Percentiles rank a stretch among this genome's conserved stretches.
These are phyloP conservation scores for Clausena lansium DNA, from an alignment of 345 rosid species.

Conservation along the genomic window DNA sequence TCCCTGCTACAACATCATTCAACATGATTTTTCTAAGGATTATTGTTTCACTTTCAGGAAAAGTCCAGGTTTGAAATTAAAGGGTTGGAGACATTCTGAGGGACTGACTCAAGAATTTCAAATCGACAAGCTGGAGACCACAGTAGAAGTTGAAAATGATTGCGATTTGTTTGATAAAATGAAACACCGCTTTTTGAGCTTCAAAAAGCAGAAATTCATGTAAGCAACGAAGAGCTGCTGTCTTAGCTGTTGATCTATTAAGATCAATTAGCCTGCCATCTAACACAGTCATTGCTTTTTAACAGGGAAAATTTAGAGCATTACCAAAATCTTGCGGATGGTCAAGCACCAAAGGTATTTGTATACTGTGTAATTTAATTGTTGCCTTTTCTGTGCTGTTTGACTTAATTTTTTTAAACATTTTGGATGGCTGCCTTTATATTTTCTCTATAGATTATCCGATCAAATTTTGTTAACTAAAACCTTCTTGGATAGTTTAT, in stretches of 20 bases:
- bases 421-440: not conserved
- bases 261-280: not conserved
- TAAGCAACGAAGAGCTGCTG: conserved; percentile 31
- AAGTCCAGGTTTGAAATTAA: conserved; percentile 28
- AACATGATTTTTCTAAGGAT: not conserved
- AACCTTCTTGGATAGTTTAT: conserved; percentile 64
- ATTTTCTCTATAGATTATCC: not conserved
- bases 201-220: conserved; percentile 74
- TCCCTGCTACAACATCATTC: not conserved
- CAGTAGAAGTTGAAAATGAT: conserved; percentile 31
- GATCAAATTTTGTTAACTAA: conserved; percentile 20
- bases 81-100: conserved; percentile 39
- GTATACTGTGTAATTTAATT: not conserved
- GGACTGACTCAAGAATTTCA: conserved; percentile 33
- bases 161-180: conserved; percentile 48
- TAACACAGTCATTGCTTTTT: conserved; percentile 21
- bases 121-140: conserved; percentile 30
- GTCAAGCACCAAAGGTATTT: conserved; percentile 80
- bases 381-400: not conserved
- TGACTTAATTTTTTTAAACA: not conserved
- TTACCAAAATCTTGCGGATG: conserved; percentile 59
- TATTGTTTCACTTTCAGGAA: conserved; percentile 31
- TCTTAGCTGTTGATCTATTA: conserved; percentile 11
- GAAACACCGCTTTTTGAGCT: conserved; percentile 67
- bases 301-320: conserved; percentile 72